Conservation (phyloP, 208 protist genomes). For the Trypanosoma cruzi region DNA sequence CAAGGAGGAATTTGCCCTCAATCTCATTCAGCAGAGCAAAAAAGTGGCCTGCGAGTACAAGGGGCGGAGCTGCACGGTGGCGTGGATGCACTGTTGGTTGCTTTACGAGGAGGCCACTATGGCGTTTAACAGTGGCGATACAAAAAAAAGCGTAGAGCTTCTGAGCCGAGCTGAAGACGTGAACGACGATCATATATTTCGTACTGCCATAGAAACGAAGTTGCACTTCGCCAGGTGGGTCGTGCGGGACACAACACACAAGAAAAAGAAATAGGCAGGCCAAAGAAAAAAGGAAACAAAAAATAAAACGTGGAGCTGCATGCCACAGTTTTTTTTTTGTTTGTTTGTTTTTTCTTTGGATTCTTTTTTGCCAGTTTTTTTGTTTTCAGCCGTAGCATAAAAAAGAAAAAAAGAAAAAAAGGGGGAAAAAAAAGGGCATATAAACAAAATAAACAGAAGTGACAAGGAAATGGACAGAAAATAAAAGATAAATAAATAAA, state of each 20-base stretch:
- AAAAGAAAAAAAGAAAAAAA: too few species aligned
- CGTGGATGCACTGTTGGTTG: slow-evolving; percentile 8
- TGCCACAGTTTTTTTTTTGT: too few species aligned
- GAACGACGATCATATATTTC: not conserved
- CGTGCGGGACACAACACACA: not conserved
- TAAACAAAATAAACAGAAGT: too few species aligned
- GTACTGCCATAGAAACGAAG: slow-evolving; percentile 4
- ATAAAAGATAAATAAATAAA: too few species aligned
- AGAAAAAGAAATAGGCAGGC: not conserved
- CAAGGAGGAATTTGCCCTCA: slow-evolving; percentile 6
- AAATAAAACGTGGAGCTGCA: too few species aligned
- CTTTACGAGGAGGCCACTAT: slow-evolving; percentile 15
- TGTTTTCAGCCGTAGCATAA: too few species aligned
- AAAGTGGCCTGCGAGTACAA: not conserved
- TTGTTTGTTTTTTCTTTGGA: too few species aligned
- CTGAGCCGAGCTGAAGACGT: not conserved
- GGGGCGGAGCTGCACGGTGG: not conserved
- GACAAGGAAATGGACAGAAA: too few species aligned
- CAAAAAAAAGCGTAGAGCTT: not conserved
- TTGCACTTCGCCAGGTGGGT: slow-evolving; percentile 13
- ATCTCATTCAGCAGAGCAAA: not conserved
- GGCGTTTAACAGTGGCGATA: slow-evolving; percentile 8
- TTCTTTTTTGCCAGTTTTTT: too few species aligned
- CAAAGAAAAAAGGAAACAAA: too few species aligned
- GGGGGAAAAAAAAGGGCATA: too few species aligned